These are phyloP conservation scores for Allium fistulosum DNA, from an alignment of 106 monocot species.

Conservation along the genomic window DNA sequence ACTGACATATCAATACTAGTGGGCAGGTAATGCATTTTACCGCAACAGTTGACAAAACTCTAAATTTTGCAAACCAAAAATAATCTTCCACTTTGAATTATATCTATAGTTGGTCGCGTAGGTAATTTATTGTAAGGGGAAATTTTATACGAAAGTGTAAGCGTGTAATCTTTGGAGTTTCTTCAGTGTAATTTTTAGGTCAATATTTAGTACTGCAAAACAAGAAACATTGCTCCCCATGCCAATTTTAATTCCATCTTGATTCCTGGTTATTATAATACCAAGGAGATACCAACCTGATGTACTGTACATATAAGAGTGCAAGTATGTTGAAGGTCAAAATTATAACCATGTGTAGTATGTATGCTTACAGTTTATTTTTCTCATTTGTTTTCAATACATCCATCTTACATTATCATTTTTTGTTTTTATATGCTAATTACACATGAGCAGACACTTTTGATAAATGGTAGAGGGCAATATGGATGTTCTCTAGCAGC, in stretches of 20 bases:
- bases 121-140: no score
- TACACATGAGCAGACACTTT: conserved; percentile 4
- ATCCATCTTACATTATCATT: not conserved
- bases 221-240: no score
- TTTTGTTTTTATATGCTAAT: not conserved
- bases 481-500: conserved; percentile 62
- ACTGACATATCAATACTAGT: not conserved
- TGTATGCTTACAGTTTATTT: not conserved
- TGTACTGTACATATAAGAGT: no score
- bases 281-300: no score
- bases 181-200: no score
- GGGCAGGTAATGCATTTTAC: not conserved
- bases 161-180: no score
- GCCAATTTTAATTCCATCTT: no score
- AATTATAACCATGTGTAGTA: not conserved
- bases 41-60: no score
- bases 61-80: not conserved
- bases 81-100: not conserved
- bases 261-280: no score
- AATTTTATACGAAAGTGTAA: no score
- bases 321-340: not conserved
- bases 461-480: conserved; percentile 85
- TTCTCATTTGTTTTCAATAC: not conserved
- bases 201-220: no score
- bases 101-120: not conserved